Base-by-base conservation (phyloP, 306 rosid species). In the Pyrus betulifolia region DNA sequence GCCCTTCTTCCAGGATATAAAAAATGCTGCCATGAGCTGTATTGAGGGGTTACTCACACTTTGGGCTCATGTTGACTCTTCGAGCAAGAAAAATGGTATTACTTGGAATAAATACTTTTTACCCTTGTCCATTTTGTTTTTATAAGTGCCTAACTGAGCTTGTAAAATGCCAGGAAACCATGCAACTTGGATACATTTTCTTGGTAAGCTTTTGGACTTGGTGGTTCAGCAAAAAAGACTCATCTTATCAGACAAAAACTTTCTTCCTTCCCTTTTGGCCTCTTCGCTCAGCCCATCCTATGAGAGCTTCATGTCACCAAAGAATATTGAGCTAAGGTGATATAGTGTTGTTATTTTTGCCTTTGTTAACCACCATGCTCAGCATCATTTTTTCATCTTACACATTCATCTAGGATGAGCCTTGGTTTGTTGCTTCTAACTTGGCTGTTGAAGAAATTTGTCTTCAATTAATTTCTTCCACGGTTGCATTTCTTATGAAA, bases 31-130 rank as follows among this genome's bases (percentile, higher is more conserved):
- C 33, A 89, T 95, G 95, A 81, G 79, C 78, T 90, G 97, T 76
- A 74, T 89, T 25, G 95, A 85, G 67, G 86, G 84, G 78, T 64
- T 95, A 55, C 77, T 71, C 69, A 82, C 88, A 65, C 76, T 92
- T 71, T 82, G 93, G 89, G 74, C 80, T 82, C 92, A 45, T 67
- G 85, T 87, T 31, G 91, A 87, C 74, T 81, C 81, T 31, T 86
- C 86, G 76, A 91, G 88, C 87, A 89, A 88, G 86, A 94, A 84
- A 89, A 92, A 95, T 79, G 98, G 98, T 94, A 91, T 64, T 75
- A 30, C 60, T 64, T 65, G 21, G 44, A 80, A 69, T 76, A 64
- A 28, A 55, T 69, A 66, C n/a, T 70, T 58, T 7, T 28, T 19
- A n/a, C 15, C 23, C 52, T 66, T 9, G 58, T 30, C 44, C 11